Evolutionary conservation across 208 protist genomes (phyloP).

Genomic region (Crithidia brevicula): DNA sequence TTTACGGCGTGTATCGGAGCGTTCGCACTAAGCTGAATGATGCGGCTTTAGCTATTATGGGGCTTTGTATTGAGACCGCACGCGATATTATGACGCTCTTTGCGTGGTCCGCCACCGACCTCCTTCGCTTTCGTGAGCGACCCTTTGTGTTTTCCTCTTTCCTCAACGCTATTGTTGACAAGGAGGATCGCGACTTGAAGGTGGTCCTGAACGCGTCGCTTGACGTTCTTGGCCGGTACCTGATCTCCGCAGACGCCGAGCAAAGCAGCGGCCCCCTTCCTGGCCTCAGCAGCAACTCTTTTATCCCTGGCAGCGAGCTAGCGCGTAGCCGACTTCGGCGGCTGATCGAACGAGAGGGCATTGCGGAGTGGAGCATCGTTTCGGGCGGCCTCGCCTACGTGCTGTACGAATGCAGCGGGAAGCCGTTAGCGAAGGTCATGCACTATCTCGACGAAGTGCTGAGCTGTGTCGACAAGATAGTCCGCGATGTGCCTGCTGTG

Average conservation of each 20-base stretch:
- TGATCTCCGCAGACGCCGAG: slow-evolving; percentile 10
- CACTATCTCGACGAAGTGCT: slow-evolving; percentile 22
- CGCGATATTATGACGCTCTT: slow-evolving; percentile 28
- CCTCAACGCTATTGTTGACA: slow-evolving; percentile 29
- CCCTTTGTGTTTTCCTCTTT: slow-evolving; percentile 40
- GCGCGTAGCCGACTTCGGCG: slow-evolving; percentile 19
- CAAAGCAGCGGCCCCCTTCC: neutral
- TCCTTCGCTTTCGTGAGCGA: slow-evolving; percentile 34
- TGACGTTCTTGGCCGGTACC: slow-evolving; percentile 34
- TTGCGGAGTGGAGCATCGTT: slow-evolving; percentile 14
- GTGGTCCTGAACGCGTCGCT: slow-evolving; percentile 27
- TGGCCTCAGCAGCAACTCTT: neutral
- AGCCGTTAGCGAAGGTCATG: slow-evolving; percentile 13
- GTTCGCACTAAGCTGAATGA: slow-evolving; percentile 1
- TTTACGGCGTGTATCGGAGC: slow-evolving; percentile 21
- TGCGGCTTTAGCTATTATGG: slow-evolving; percentile 23
- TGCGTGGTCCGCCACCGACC: slow-evolving; percentile 36
- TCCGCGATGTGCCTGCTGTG: slow-evolving; percentile 20
- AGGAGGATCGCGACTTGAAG: slow-evolving; percentile 37
- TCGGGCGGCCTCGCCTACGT: slow-evolving; percentile 29
- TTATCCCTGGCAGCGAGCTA: neutral
- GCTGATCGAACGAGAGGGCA: slow-evolving; percentile 21
- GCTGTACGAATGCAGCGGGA: slow-evolving; percentile 27
- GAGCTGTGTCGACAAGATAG: slow-evolving; percentile 17
- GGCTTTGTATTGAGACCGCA: slow-evolving; percentile 26